Percentiles rank a stretch among this genome's conserved stretches.
phyloP scores from a whole-genome alignment of 345 rosid species.

The Geranium rotundifolium region DNA sequence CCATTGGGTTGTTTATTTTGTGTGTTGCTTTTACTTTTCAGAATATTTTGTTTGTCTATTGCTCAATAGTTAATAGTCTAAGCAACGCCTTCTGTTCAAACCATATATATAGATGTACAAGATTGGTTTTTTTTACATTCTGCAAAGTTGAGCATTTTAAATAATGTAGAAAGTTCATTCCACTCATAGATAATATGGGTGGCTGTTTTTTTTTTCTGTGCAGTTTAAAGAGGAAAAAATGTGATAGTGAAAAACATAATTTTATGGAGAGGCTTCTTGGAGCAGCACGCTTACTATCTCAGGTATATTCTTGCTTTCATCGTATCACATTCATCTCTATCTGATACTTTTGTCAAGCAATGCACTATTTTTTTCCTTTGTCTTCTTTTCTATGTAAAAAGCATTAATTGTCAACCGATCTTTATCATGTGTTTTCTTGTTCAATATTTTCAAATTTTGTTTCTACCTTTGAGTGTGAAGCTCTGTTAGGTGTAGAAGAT shows the following conservation, averaged over 20 bases:
- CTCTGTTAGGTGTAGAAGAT: no score
- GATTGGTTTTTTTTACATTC: no score
- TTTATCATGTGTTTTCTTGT: no score
- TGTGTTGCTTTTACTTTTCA: not conserved
- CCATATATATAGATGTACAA: no score
- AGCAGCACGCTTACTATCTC: constrained; percentile 65
- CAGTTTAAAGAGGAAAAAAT: constrained; percentile 69
- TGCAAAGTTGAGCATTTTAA: no score
- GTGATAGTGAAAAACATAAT: constrained; percentile 44
- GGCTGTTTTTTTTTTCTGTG: constrained; percentile 1
- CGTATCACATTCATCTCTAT: not conserved
- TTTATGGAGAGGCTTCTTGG: constrained; percentile 73
- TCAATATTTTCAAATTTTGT: no score
- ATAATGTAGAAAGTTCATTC: no score
- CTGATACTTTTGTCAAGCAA: not conserved
- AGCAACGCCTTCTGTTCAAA: no score
- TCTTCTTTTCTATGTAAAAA: not conserved
- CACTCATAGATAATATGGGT: no score
- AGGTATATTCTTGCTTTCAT: constrained; percentile 25
- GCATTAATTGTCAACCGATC: not conserved
- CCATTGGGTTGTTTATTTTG: not conserved
- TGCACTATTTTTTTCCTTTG: not conserved
- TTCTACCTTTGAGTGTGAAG: no score
- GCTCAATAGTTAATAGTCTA: no score
- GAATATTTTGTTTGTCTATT: not conserved